phyloP scores from a whole-genome alignment of 352 stramenopile species.

The Pythium folliculosum region DNA sequence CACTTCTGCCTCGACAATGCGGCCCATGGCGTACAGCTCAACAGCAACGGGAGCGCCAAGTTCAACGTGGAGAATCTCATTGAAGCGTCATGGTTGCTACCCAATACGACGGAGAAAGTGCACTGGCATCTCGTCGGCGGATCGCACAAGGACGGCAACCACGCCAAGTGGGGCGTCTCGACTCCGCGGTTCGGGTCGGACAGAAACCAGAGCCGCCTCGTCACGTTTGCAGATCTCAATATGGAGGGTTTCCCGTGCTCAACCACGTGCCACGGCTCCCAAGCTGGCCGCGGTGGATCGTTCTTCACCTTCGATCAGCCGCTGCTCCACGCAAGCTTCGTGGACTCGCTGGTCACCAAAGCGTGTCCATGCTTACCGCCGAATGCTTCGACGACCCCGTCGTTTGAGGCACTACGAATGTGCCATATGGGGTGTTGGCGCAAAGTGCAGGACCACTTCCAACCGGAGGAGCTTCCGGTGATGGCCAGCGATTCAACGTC shows the following conservation, averaged over 20 bases:
- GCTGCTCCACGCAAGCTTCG: constrained; percentile 55
- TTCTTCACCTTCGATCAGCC: constrained; percentile 62
- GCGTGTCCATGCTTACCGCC: constrained; percentile 45
- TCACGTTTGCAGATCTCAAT: constrained; percentile 79
- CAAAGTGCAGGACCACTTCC: constrained; percentile 49
- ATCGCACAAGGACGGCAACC: constrained; percentile 51
- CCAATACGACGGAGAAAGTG: constrained; percentile 40
- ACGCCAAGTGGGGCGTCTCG: constrained; percentile 75
- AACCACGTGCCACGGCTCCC: constrained; percentile 62
- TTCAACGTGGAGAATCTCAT: constrained; percentile 84
- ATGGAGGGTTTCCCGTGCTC: constrained; percentile 87
- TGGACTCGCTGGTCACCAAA: constrained; percentile 38
- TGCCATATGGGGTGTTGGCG: constrained; percentile 65
- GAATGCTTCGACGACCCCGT: neutral
- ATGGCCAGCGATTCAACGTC: constrained; percentile 59
- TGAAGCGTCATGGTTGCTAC: constrained; percentile 51
- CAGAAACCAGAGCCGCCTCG: constrained; percentile 16
- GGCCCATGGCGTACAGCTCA: constrained; percentile 37
- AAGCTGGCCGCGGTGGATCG: constrained; percentile 66
- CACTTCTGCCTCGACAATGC: constrained; percentile 64
- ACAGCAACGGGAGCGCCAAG: constrained; percentile 47
- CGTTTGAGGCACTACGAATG: constrained; percentile 59
- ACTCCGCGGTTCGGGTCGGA: constrained; percentile 38
- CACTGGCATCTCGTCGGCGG: constrained; percentile 72
- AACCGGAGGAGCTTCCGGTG: constrained; percentile 38